Base-by-base conservation (phyloP, 352 stramenopile species). In the Globisporangium nagaii region DNA sequence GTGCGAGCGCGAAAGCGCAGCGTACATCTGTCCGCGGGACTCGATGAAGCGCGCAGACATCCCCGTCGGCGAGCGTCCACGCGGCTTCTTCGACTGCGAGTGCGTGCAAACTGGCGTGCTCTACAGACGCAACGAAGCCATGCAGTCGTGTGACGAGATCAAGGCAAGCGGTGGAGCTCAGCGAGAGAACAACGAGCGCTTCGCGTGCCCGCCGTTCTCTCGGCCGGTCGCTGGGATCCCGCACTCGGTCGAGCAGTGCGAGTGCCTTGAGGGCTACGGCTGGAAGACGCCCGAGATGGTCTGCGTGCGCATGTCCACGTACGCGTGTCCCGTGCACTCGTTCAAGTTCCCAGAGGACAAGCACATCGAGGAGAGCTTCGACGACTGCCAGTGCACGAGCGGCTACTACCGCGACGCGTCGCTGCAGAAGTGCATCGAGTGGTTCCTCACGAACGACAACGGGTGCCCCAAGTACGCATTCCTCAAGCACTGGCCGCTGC, bases 51-150 rank as follows among this genome's bases (percentile, higher is more conserved):
- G 66, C 30, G 41, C 54, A 1, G 74, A 70, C 22, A 47, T 91
- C 1, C 36, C 63, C 0, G 58, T 79, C 3, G 62, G 65, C 17
- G 55, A 71, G 40, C 65, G 65, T n/a, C 66, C 84, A 2, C 70
- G 60, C 22, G 81, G 81, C 10, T 91, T 92, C 56, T 75, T 71
- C n/a, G 79, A 90, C 63, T 94, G 84, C 43, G 71, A 84, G 44
- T 93, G 84, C 49, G 56, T 79, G 3, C 46, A 78, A 1, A 19
- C 30, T 12, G 54, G 61, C 34, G 57, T 53, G 27, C 46, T 74
- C 13, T 92, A 78, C 49, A 41, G 55, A 13, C 77, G 81, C 15
- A 79, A 90, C 43, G 79, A 93, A 17, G 58, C 65, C 40, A 69
- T 66, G 13, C 74, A 91, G 49, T 64, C 68, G 6, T 91, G 83